A percentile compares a stretch with the other conserved stretches of the same genome.
These are phyloP conservation scores for Talaromyces stipitatus DNA, from an alignment of 495 filamentous ascomycete species.

Conservation along the genomic window DNA sequence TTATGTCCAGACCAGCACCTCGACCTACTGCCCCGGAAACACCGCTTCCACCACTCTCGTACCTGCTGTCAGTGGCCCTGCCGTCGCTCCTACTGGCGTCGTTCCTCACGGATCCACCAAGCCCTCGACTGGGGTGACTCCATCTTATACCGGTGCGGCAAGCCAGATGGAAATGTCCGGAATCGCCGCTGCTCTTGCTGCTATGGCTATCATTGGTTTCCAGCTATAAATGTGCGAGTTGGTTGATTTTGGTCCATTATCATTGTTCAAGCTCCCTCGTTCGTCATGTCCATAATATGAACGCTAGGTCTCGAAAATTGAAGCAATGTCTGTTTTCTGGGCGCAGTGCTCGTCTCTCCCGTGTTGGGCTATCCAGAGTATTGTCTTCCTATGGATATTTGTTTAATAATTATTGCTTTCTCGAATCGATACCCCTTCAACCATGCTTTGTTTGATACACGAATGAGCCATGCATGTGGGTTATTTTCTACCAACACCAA, in stretches of 20 bases:
- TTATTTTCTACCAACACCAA: neutral
- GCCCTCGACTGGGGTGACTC: neutral
- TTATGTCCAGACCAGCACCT: neutral
- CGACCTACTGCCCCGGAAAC: neutral
- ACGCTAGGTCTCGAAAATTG: neutral
- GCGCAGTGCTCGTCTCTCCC: neutral
- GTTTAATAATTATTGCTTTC: neutral
- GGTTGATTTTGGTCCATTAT: neutral
- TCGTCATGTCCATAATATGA: neutral
- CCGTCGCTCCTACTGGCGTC: slow-evolving; percentile 2
- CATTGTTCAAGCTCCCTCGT: neutral
- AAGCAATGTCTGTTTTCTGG: neutral
- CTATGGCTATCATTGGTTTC: slow-evolving; percentile 14
- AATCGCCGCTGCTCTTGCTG: slow-evolving; percentile 16
- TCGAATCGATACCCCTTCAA: neutral
- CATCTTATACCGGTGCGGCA: slow-evolving; percentile 11
- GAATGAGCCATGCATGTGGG: neutral
- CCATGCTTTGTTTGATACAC: neutral
- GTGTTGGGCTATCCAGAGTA: neutral
- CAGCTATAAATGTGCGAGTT: slow-evolving; percentile 15
- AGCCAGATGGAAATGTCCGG: slow-evolving; percentile 21
- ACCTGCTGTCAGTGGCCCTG: neutral
- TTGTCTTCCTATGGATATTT: neutral
- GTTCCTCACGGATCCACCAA: neutral
- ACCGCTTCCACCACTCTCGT: neutral